Base-by-base conservation (phyloP, 202 grass and related monocot genomes). In the Carex arenaria region DNA sequence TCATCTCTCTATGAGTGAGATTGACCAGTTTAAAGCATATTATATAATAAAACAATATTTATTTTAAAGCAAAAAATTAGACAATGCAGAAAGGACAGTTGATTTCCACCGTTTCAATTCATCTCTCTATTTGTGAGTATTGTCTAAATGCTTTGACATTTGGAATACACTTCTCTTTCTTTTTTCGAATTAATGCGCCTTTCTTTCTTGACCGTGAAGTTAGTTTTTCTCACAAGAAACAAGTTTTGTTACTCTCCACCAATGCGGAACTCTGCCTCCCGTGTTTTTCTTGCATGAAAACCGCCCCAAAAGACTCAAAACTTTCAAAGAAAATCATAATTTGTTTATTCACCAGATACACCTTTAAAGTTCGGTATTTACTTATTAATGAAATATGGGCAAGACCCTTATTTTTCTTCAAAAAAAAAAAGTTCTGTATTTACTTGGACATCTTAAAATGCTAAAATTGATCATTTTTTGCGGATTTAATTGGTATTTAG, bases 131-230 rank as follows among this genome's bases (percentile, higher is more conserved):
- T 49, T 57, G 14, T 34, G 13, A 57, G 52, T 36, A 7, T 18
- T 34, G 72, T 77, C 72, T 34, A 81, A 81, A 68, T 18, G 64
- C 45, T 61, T 62, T 52, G 76, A 68, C 56, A 68, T 80, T 86
- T 38, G 52, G 14, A 51, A 52, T 59, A 54, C 32, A 84, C n/a
- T 55, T 47, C 4, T 78, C 8, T 28, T 67, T 85, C 47, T 78
- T 22, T 64, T 78, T 85, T 60, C 10, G 18, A 73, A 68, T 61
- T 56, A 47, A 55, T 80, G 42, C 30, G 17, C 62, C 79, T 49
- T 75, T 84, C 71, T 86, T 89, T 75, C 88, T 89, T 86, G 26
- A 49, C 66, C 80, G 71, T 70, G 51, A 86, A 86, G 84, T 75
- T 79, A 68, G 83, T 40, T 79, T 74, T 14, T 49, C 32, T 78